Conservation (phyloP, 305 asterid genomes). For the Solanum hybrid region DNA sequence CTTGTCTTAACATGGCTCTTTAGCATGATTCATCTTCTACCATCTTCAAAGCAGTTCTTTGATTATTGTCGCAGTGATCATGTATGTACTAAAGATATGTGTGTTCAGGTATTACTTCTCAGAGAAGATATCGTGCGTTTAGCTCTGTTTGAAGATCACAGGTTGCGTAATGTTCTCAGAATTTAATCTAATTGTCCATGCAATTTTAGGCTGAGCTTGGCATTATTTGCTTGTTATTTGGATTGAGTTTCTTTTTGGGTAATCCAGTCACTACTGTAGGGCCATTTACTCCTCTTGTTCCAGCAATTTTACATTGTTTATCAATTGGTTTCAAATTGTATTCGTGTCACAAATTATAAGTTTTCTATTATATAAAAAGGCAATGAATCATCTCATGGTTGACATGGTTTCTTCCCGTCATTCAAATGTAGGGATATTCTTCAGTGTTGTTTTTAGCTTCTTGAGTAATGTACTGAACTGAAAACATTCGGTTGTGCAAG, state of each 20-base stretch:
- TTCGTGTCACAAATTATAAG: background rate
- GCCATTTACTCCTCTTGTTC: background rate
- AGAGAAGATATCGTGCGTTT: background rate
- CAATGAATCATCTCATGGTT: background rate
- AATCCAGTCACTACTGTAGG: background rate
- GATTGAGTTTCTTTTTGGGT: background rate
- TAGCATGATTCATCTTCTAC: background rate
- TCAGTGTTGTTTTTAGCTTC: background rate
- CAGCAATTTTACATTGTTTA: background rate
- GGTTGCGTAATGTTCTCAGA: background rate
- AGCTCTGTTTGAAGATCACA: background rate
- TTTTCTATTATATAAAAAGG: background rate
- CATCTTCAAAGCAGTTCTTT: background rate
- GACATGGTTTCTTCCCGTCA: background rate
- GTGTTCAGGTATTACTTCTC: background rate
- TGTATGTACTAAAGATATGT: background rate
- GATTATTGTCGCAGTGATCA: background rate
- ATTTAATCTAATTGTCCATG: background rate
- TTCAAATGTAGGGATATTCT: background rate
- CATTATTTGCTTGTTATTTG: background rate
- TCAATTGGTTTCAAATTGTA: background rate
- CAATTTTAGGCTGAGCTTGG: background rate
- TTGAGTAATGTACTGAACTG: background rate
- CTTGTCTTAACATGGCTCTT: background rate
- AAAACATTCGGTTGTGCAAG: background rate